Evolutionary conservation across 2,329 filamentous ascomycete genomes (phyloP).

Genomic region (Cytospora leucostoma): DNA sequence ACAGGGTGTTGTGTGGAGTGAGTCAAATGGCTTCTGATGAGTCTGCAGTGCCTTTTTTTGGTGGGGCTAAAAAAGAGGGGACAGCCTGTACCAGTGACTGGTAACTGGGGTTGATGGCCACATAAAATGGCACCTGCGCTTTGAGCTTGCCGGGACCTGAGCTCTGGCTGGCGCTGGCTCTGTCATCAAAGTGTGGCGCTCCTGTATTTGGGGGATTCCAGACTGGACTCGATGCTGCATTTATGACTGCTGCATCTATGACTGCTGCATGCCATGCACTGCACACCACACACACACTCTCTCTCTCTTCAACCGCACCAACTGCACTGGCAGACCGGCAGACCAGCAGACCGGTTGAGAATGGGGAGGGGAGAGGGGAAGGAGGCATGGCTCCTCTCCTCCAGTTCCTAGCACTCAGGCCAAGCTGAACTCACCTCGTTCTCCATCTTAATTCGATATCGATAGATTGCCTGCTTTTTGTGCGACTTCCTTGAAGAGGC

Average conservation of each 20-base stretch:
- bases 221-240: constrained; percentile 9
- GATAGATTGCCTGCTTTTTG: neutral
- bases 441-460: constrained; percentile 22
- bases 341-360: neutral
- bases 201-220: constrained; percentile 3
- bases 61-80: constrained; percentile 18
- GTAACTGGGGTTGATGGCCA: too few species aligned
- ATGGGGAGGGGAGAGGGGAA: neutral
- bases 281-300: neutral
- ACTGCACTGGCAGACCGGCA: neutral
- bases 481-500: constrained; percentile 2
- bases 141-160: constrained; percentile 1
- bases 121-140: neutral
- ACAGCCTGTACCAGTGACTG: constrained; percentile 10
- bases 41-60: constrained; percentile 25
- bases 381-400: neutral
- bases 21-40: constrained; percentile 20
- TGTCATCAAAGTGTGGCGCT: neutral
- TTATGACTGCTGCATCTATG: neutral
- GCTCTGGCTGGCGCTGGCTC: neutral
- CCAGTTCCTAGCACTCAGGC: neutral
- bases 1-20: constrained; percentile 23
- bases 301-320: neutral
- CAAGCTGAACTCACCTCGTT: constrained; percentile 21
- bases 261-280: neutral